Conservation (phyloP, 2,329 filamentous ascomycete genomes). For the Fusarium tanahbumbuense region DNA sequence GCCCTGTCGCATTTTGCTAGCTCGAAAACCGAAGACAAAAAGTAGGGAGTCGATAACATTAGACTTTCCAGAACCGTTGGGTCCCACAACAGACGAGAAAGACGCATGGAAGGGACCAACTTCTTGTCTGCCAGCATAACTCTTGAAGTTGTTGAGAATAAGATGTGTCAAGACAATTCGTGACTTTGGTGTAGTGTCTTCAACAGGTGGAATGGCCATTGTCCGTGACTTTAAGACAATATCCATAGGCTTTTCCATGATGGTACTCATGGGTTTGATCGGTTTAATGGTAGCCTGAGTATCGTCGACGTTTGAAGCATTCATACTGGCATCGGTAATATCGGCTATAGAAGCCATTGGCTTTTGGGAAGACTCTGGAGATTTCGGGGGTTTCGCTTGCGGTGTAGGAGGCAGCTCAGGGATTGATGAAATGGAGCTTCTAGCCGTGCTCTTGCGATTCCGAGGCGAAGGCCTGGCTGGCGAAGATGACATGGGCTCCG, state of each 20-base stretch:
- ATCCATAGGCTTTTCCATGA: constrained; percentile 91
- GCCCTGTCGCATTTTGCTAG: constrained; percentile 99
- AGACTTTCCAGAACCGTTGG: constrained; percentile 97
- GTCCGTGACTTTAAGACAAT: constrained; percentile 90
- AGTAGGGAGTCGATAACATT: constrained; percentile 98
- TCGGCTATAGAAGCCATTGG: constrained; percentile 74
- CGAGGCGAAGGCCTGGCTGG: constrained; percentile 64
- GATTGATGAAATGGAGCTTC: constrained; percentile 54
- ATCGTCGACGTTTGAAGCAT: constrained; percentile 53
- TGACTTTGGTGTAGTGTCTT: constrained; percentile 81
- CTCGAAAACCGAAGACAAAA: constrained; percentile 99
- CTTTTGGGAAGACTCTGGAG: constrained; percentile 65
- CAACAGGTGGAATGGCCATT: constrained; percentile 73
- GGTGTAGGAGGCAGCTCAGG: constrained; percentile 59
- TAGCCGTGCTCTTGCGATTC: constrained; percentile 73
- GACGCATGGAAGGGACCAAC: constrained; percentile 97
- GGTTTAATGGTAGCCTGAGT: constrained; percentile 68
- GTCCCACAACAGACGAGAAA: constrained; percentile 97
- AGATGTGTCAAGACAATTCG: constrained; percentile 94
- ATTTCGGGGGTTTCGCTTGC: constrained; percentile 69
- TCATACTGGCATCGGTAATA: constrained; percentile 75
- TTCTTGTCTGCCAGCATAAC: constrained; percentile 93
- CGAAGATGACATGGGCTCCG: constrained; percentile 43
- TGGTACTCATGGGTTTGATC: constrained; percentile 79
- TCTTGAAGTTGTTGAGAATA: constrained; percentile 97